Conservation (phyloP, 1,284 basidiomycete species). For the Hymenochaete sp. region DNA sequence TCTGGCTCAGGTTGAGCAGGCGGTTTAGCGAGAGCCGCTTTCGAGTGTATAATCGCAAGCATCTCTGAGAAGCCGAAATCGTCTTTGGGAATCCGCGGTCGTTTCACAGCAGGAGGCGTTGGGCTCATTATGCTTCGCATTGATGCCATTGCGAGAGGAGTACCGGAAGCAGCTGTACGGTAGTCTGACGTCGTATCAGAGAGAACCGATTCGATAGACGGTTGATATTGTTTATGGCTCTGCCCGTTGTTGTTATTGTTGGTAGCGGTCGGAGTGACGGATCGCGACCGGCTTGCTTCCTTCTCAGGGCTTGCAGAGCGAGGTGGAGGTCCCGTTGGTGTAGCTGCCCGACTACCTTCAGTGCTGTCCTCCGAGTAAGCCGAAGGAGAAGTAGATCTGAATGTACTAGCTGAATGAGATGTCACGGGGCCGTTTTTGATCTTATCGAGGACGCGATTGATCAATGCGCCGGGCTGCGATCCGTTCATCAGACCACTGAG, state of each 20-base stretch:
- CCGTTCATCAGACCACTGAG: constrained; percentile 15
- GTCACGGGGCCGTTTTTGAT: constrained; percentile 19
- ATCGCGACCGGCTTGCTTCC: constrained; percentile 25
- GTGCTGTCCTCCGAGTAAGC: constrained; percentile 48
- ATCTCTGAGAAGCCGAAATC: constrained; percentile 80
- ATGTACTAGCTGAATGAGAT: constrained; percentile 18
- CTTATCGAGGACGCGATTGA: constrained; percentile 18
- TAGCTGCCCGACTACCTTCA: constrained; percentile 30
- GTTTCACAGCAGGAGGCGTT: constrained; percentile 27
- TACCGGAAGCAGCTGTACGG: constrained; percentile 37
- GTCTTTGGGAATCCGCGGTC: constrained; percentile 54
- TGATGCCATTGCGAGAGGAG: constrained; percentile 20
- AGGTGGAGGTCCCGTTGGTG: constrained; percentile 24
- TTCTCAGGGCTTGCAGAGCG: constrained; percentile 21
- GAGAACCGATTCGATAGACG: constrained; percentile 56
- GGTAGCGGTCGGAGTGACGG: constrained; percentile 34
- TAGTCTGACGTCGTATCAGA: constrained; percentile 48
- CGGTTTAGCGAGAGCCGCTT: constrained; percentile 34
- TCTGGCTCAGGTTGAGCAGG: constrained; percentile 37
- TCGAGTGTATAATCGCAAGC: constrained; percentile 74
- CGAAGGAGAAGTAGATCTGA: constrained; percentile 41
- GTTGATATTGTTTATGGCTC: constrained; percentile 31
- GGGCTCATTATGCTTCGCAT: constrained; percentile 23
- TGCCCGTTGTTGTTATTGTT: constrained; percentile 22
- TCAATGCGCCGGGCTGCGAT: constrained; percentile 14